Evolutionary conservation across 768 basidiomycete species (phyloP), one percentile per base, ranked within the genome.

Genomic region (Naematelia aurantialba): DNA sequence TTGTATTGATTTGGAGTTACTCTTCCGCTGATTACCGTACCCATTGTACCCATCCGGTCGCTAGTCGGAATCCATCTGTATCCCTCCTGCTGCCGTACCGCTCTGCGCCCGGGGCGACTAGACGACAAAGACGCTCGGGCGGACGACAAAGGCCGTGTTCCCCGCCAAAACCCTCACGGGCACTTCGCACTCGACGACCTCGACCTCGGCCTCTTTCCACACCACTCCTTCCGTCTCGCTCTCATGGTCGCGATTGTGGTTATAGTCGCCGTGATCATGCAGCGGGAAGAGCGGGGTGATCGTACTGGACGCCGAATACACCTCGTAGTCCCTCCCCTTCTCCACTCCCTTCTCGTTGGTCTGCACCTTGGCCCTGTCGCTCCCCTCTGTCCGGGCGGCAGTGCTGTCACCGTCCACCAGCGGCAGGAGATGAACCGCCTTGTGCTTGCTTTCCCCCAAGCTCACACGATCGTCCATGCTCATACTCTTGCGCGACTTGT

Each of bases 111-210:
- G n/a, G n/a, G n/a, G n/a, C n/a, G 13, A 10, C 47, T 50, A 61
- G 17, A 65, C 49, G 22, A 45, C 53, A 42, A 59, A 52, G 3
- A 51, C 25, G 25, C 22, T 54, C 45, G 72, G 69, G n/a, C 63
- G 30, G 1, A 71, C 69, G 26, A 69, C 57, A 78, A 89, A 91
- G 45, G 86, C 87, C 3, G 89, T 93, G 78, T 90, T 91, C 45
- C 89, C 89, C 11, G 91, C 86, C 83, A 87, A 92, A 1, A 96
- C 87, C 65, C 77, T 84, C 57, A 98, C 84, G 19, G 90, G 89
- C 45, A 98, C 88, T 75, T 92, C 89, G 69, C 92, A 96, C 76
- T 96, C 94, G 17, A 98, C 91, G 59, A 86, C 89, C 82, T 97
- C 92, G 24, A 87, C 81, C 69, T 76, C 80, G 11, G 88, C 82